Conservation (phyloP, 768 basidiomycete genomes). For the Macrolepiota fuliginosa region DNA sequence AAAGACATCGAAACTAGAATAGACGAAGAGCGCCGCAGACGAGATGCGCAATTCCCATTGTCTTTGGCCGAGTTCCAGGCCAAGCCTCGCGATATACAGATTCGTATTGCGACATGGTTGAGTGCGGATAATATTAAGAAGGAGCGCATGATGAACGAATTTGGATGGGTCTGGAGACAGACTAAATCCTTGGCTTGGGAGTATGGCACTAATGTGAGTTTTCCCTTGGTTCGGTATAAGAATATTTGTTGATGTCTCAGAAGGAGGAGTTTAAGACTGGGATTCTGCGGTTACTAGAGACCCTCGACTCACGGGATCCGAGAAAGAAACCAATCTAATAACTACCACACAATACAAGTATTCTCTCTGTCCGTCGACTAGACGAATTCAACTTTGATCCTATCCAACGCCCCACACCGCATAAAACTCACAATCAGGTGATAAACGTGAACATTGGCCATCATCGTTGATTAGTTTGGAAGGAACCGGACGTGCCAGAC, state of each 20-base stretch:
- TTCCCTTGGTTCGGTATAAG: background rate
- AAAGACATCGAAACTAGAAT: background rate
- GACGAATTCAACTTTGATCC: too few species aligned
- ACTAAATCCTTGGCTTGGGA: slow-evolving; percentile 7
- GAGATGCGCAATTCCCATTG: slow-evolving; percentile 7
- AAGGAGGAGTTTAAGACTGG: slow-evolving; percentile 3
- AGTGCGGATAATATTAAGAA: slow-evolving; percentile 1
- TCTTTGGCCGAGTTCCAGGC: slow-evolving; percentile 2
- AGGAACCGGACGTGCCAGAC: too few species aligned
- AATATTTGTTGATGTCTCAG: background rate
- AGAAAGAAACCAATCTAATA: background rate
- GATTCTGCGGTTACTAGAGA: background rate
- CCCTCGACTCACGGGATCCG: slow-evolving; percentile 9
- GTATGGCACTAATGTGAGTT: slow-evolving; percentile 7
- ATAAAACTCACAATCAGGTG: too few species aligned
- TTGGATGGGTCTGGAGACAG: slow-evolving; percentile 13
- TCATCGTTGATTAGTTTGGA: too few species aligned
- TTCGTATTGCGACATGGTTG: slow-evolving; percentile 13
- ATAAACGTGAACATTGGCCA: too few species aligned
- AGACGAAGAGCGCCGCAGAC: background rate
- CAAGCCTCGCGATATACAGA: background rate
- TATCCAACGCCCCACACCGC: too few species aligned
- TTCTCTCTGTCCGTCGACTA: too few species aligned
- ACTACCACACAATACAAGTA: too few species aligned
- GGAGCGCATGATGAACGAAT: slow-evolving; percentile 14